A percentile compares a stretch with the other conserved stretches of the same genome.
Conservation (phyloP, 331 rosid genomes). For the Malus hybrid region DNA sequence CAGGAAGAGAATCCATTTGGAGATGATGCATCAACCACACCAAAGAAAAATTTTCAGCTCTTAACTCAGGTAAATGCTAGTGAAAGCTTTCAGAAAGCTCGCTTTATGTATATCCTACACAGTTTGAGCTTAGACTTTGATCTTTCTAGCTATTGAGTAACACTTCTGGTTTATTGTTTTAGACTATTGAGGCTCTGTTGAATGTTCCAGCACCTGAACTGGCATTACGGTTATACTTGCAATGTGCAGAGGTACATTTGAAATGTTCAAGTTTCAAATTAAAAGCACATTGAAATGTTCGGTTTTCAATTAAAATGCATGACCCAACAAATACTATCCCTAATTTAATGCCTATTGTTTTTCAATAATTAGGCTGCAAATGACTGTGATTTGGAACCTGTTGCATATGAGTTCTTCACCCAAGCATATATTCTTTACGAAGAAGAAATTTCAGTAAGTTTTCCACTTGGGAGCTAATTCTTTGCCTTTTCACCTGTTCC, state of each 20-base stretch:
- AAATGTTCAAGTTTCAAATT: too few relatives aligned
- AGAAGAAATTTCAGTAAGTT: constrained; percentile 96
- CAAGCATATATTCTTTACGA: constrained; percentile 96
- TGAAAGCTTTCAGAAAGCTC: neutral
- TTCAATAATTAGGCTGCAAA: constrained; percentile 69
- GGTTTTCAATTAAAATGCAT: constrained; percentile 10
- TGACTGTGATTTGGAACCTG: constrained; percentile 93
- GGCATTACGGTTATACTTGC: constrained; percentile 82
- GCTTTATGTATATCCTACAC: neutral
- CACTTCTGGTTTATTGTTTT: constrained; percentile 9
- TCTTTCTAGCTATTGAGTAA: constrained; percentile 10
- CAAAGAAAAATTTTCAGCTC: constrained; percentile 94
- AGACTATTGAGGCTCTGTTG: constrained; percentile 78
- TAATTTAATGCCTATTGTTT: constrained; percentile 5
- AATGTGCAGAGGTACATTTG: constrained; percentile 90
- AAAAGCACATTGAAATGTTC: neutral
- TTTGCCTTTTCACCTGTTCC: neutral
- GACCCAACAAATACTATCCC: neutral
- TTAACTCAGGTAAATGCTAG: constrained; percentile 61
- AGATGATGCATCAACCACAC: constrained; percentile 62
- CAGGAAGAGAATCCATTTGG: constrained; percentile 93
- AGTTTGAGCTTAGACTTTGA: neutral
- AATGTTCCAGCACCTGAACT: constrained; percentile 78
- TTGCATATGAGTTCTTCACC: constrained; percentile 95
- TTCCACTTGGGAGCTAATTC: neutral